phyloP scores from a whole-genome alignment of 805 yeast species.

The Metschnikowia drakensbergensis region DNA sequence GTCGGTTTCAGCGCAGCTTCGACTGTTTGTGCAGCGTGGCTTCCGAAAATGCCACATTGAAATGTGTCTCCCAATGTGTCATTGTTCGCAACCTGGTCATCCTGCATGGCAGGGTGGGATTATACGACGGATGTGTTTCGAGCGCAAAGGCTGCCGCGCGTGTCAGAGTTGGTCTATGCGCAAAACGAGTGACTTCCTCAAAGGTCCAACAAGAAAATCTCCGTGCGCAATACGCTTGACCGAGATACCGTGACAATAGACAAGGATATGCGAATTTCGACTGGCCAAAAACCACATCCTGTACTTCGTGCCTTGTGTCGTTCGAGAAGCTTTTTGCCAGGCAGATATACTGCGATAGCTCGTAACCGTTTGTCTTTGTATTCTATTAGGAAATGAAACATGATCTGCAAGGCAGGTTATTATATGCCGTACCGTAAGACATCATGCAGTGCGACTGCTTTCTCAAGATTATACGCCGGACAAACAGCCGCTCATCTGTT shows the following conservation, averaged over 20 bases:
- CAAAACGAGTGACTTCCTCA: neutral
- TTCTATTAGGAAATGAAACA: slow-evolving; percentile 1
- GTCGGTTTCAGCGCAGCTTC: too few relatives aligned
- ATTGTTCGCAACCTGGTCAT: neutral
- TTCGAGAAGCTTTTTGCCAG: too few relatives aligned
- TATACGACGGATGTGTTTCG: slow-evolving; percentile 1
- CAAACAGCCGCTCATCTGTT: neutral
- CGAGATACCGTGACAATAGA: too few relatives aligned
- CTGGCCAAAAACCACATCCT: too few relatives aligned
- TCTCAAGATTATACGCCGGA: neutral
- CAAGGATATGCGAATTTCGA: too few relatives aligned
- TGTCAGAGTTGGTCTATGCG: neutral
- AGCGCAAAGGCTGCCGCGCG: neutral
- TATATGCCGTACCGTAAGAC: neutral
- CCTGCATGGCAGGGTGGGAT: neutral
- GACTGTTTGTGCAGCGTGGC: too few relatives aligned
- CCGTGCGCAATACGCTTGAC: neutral
- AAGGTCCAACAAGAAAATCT: neutral
- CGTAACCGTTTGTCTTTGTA: neutral
- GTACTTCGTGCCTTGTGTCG: too few relatives aligned
- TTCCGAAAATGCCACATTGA: too few relatives aligned
- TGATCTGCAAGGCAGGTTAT: neutral
- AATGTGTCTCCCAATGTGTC: neutral
- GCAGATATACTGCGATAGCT: neutral
- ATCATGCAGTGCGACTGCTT: slow-evolving; percentile 2